phyloP scores from a whole-genome alignment of 2,329 filamentous ascomycete species.

The Xylariaceae sp. region DNA sequence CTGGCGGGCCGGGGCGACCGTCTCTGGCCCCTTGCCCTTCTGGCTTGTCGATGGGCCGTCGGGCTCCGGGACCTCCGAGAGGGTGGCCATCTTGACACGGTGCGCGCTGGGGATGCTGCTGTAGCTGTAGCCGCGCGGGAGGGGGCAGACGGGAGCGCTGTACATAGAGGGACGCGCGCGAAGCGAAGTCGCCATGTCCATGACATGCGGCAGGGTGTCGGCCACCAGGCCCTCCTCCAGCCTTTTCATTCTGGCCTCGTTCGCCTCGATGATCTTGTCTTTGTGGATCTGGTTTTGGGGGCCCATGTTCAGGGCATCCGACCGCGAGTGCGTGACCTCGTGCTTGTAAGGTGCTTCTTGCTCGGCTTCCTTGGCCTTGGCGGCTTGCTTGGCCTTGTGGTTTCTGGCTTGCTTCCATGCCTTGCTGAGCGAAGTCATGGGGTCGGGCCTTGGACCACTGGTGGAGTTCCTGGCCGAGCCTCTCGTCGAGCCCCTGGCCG shows the following conservation, averaged over 20 bases:
- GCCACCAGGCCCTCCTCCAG: slow-evolving; percentile 28
- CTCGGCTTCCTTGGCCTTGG: slow-evolving; percentile 36
- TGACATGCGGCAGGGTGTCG: slow-evolving; percentile 32
- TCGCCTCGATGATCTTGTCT: slow-evolving; percentile 44
- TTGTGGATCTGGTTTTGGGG: slow-evolving; percentile 43
- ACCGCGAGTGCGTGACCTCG: slow-evolving; percentile 53
- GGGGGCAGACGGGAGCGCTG: slow-evolving; percentile 29
- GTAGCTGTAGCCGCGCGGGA: slow-evolving; percentile 38
- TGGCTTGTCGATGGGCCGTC: slow-evolving; percentile 8
- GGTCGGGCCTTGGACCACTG: too few relatives aligned
- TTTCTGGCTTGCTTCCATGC: slow-evolving; percentile 52
- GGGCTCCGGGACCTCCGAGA: slow-evolving; percentile 12
- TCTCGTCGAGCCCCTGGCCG: too few relatives aligned
- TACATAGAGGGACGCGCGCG: slow-evolving; percentile 35
- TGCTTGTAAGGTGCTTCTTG: slow-evolving; percentile 47
- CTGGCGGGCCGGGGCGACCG: too few relatives aligned
- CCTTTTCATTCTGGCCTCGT: slow-evolving; percentile 40
- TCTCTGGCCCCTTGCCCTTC: slow-evolving; percentile 21
- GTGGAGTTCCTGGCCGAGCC: too few relatives aligned
- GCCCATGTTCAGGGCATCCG: slow-evolving; percentile 48
- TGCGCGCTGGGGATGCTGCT: slow-evolving; percentile 27
- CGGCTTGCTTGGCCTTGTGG: slow-evolving; percentile 39
- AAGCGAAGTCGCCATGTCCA: slow-evolving; percentile 41
- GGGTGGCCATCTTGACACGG: slow-evolving; percentile 13
- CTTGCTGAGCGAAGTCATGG: too few relatives aligned